Conservation (phyloP, 2,329 filamentous ascomycete genomes). For the Cladosporium sp. region DNA sequence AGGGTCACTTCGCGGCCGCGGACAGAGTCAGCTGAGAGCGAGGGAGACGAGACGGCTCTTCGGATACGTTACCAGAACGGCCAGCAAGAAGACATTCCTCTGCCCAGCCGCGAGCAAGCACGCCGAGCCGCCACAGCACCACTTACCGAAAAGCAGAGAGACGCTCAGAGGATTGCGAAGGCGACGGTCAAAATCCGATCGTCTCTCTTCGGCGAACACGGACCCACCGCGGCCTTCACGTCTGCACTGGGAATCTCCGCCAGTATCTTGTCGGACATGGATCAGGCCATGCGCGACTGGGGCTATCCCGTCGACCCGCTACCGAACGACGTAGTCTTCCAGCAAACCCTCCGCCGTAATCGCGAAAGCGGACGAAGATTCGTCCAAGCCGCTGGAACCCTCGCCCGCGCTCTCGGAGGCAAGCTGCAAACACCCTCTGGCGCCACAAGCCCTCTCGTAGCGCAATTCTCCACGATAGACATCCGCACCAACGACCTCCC, state of each 20-base stretch:
- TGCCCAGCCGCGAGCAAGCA: conserved; percentile 27
- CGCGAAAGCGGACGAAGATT: conserved; percentile 54
- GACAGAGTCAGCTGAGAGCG: conserved; percentile 34
- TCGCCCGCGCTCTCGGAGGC: conserved; percentile 52
- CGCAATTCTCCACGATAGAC: conserved; percentile 23
- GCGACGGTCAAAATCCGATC: conserved; percentile 49
- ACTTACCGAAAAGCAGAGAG: conserved; percentile 47
- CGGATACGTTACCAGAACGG: conserved; percentile 55
- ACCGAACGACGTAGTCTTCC: conserved; percentile 46
- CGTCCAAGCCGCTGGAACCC: conserved; percentile 55
- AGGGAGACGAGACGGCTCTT: conserved; percentile 36
- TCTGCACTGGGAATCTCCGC: conserved; percentile 32
- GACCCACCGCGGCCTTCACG: conserved; percentile 25
- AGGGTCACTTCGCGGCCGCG: conserved; percentile 43
- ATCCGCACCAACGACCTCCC: conserved; percentile 35
- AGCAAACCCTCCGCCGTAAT: conserved; percentile 51
- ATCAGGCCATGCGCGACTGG: conserved; percentile 51
- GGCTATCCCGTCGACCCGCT: conserved; percentile 53
- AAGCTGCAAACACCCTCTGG: conserved; percentile 36
- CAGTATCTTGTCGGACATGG: conserved; percentile 49
- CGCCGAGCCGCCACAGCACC: neutral
- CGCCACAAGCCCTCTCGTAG: conserved; percentile 17
- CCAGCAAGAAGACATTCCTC: conserved; percentile 52
- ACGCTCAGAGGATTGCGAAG: conserved; percentile 52
- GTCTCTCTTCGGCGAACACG: conserved; percentile 43